A percentile compares a stretch with the other conserved stretches of the same genome.
Conservation (phyloP, 208 protist species). For the Wallacemonas sp. region DNA sequence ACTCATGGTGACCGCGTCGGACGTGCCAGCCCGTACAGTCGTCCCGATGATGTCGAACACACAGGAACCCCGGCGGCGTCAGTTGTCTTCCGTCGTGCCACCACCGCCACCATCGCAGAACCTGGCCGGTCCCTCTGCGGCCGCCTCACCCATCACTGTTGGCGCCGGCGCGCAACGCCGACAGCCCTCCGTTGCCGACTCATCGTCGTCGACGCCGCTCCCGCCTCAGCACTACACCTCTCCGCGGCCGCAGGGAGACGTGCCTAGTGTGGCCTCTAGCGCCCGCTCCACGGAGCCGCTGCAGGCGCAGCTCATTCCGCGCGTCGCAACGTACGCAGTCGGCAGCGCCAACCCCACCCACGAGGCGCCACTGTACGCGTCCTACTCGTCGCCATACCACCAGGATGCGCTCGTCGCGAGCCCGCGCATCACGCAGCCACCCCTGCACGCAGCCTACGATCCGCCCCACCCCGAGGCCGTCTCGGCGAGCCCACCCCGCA, state of each 20-base stretch:
- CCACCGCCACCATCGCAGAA: too few relatives aligned
- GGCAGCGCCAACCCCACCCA: neutral
- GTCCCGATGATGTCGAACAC: too few relatives aligned
- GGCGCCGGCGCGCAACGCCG: too few relatives aligned
- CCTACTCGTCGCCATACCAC: neutral
- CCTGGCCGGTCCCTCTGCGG: too few relatives aligned
- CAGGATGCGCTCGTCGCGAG: neutral
- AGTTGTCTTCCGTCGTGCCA: too few relatives aligned
- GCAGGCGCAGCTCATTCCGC: slow-evolving; percentile 25
- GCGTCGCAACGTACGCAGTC: slow-evolving; percentile 11
- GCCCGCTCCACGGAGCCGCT: slow-evolving; percentile 22
- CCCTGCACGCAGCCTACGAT: neutral
- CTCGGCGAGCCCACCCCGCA: neutral
- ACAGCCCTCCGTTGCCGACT: too few relatives aligned
- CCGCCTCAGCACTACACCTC: neutral
- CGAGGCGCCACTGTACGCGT: neutral
- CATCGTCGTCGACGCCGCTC: too few relatives aligned
- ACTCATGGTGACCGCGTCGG: too few relatives aligned
- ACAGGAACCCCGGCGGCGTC: too few relatives aligned
- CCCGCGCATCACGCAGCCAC: slow-evolving; percentile 1
- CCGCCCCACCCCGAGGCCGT: neutral
- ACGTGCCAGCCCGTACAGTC: too few relatives aligned
- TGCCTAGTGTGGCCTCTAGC: slow-evolving; percentile 16
- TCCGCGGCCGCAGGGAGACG: neutral
- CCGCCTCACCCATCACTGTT: too few relatives aligned